Evolutionary conservation across 1,284 basidiomycete genomes (phyloP).

Genomic region (Irpex sp.): DNA sequence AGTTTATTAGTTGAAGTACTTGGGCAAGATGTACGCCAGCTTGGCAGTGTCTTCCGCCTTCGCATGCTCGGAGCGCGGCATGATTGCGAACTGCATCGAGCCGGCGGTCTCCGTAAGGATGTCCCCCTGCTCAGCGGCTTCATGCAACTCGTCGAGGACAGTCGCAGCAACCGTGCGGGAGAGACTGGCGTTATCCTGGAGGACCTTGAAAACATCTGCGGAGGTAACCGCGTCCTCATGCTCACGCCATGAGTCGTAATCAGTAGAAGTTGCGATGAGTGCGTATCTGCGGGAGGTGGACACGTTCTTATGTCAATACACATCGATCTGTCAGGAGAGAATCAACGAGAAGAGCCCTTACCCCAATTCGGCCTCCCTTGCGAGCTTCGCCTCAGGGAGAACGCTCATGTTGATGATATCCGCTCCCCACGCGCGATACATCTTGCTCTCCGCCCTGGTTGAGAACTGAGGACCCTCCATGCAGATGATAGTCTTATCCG

Average conservation of each 20-base stretch:
- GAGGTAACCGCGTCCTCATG: slow-evolving; percentile 82
- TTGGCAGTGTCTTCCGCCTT: slow-evolving; percentile 69
- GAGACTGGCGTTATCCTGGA: slow-evolving; percentile 82
- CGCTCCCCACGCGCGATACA: slow-evolving; percentile 93
- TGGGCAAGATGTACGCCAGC: slow-evolving; percentile 76
- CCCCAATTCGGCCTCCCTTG: slow-evolving; percentile 92
- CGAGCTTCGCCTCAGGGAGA: slow-evolving; percentile 93
- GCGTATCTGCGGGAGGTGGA: slow-evolving; percentile 60
- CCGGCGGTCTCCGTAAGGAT: slow-evolving; percentile 69
- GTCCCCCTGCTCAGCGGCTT: slow-evolving; percentile 46
- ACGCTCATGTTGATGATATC: slow-evolving; percentile 97
- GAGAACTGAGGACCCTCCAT: slow-evolving; percentile 98
- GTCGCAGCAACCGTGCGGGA: slow-evolving; percentile 73
- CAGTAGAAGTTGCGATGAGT: slow-evolving; percentile 86
- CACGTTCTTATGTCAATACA: neutral
- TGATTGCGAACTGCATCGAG: slow-evolving; percentile 81
- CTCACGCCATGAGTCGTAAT: slow-evolving; percentile 89
- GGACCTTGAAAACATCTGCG: slow-evolving; percentile 85
- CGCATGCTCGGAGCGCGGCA: slow-evolving; percentile 68
- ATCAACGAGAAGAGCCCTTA: slow-evolving; percentile 30
- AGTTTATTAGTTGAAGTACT: slow-evolving; percentile 43
- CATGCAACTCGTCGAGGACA: slow-evolving; percentile 77
- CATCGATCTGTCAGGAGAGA: neutral
- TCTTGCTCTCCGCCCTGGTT: slow-evolving; percentile 90
- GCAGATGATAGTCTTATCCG: slow-evolving; percentile 84